Conservation (phyloP, 169 alveolate genomes). For the Plasmodium gallinaceum region DNA sequence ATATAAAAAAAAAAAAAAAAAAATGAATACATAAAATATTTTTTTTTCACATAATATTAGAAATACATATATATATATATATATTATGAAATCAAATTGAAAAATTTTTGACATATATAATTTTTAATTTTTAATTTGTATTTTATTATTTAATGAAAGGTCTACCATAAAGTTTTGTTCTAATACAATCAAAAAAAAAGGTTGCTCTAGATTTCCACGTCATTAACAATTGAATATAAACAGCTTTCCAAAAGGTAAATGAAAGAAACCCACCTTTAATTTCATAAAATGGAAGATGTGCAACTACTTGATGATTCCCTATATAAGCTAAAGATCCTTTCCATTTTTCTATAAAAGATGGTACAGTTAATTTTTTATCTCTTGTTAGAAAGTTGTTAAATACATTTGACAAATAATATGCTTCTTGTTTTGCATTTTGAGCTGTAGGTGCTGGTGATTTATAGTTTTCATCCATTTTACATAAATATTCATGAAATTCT, state of each 20-base stretch:
- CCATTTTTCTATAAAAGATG: slow-evolving; percentile 83
- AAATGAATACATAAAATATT: no score
- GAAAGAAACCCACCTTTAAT: slow-evolving; percentile 80
- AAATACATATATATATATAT: no score
- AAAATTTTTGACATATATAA: no score
- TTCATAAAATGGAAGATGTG: slow-evolving; percentile 78
- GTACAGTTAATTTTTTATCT: not conserved
- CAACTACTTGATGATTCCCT: slow-evolving; percentile 81
- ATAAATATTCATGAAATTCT: slow-evolving; percentile 74
- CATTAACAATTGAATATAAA: slow-evolving; percentile 78
- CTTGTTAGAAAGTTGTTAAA: slow-evolving; percentile 72
- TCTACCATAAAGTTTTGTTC: slow-evolving; percentile 77
- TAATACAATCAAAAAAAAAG: slow-evolving; percentile 65
- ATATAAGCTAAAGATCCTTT: slow-evolving; percentile 87
- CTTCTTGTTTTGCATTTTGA: slow-evolving; percentile 87
- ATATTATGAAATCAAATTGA: no score
- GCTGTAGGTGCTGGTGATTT: slow-evolving; percentile 86
- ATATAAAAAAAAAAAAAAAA: no score
- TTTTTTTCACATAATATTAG: no score
- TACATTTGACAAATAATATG: slow-evolving; percentile 77
- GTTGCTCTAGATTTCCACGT: slow-evolving; percentile 78
- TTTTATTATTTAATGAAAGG: slow-evolving; percentile 21
- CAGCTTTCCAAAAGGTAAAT: slow-evolving; percentile 79
- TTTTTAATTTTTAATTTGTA: no score
- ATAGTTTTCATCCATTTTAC: slow-evolving; percentile 78